Conservation (phyloP, 345 rosid genomes). For the Turnera subulata region DNA sequence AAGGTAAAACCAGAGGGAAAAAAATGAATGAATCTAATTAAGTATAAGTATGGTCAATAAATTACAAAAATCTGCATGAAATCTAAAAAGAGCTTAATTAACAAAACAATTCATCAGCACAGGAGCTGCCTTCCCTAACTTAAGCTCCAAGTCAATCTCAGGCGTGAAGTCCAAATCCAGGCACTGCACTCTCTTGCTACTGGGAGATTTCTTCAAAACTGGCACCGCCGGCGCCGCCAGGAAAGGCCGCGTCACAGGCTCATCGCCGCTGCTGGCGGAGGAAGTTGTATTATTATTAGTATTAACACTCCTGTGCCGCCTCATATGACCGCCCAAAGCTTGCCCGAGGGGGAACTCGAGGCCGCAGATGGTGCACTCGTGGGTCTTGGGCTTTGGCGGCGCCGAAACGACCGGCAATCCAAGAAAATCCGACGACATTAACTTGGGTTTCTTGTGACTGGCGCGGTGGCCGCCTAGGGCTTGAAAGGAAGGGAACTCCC, state of each 20-base stretch:
- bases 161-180: conserved; percentile 74
- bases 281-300: not conserved
- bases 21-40: too few species aligned
- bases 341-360: conserved; percentile 76
- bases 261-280: conserved; percentile 4
- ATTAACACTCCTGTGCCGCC: conserved; percentile 51
- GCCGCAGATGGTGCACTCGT: conserved; percentile 85
- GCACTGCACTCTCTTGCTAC: conserved; percentile 43
- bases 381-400: conserved; percentile 55
- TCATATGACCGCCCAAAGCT: conserved; percentile 96
- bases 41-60: too few species aligned
- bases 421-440: conserved; percentile 5
- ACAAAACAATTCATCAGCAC: conserved; percentile 28
- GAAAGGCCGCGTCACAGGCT: conserved; percentile 16
- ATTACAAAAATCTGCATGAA: too few species aligned
- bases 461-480: conserved; percentile 94
- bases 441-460: conserved; percentile 65
- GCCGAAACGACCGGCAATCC: conserved; percentile 16
- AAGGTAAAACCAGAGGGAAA: too few species aligned
- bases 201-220: conserved; percentile 60
- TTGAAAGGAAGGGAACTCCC: conserved; percentile 68
- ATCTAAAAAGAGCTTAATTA: too few species aligned
- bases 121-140: conserved; percentile 38
- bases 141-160: conserved; percentile 58
- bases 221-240: conserved; percentile 26